A percentile compares a stretch with the other conserved stretches of the same genome.
phyloP scores from a whole-genome alignment of 1,139 yeast species.

The Williopsis jadinii region DNA sequence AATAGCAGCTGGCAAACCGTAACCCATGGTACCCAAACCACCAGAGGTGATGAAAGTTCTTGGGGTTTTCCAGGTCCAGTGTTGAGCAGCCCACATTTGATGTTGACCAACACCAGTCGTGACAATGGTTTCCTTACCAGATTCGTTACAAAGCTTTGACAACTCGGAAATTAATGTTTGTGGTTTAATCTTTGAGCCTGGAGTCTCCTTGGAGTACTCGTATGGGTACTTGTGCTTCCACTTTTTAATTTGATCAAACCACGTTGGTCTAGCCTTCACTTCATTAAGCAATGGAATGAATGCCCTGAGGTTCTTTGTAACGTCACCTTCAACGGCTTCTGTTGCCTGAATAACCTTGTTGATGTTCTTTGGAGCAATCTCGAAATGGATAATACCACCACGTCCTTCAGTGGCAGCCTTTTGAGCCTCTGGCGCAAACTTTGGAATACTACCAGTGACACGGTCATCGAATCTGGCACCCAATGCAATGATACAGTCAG shows the following conservation, averaged over 20 bases:
- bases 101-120: slow-evolving; percentile 99
- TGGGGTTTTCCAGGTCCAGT: slow-evolving; percentile 87
- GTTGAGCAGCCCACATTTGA: slow-evolving; percentile 99
- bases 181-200: slow-evolving; percentile 82
- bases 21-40: slow-evolving; percentile 99
- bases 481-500: slow-evolving; percentile 87
- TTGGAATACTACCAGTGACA: slow-evolving; percentile 80
- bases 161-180: slow-evolving; percentile 83
- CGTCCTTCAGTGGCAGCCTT: slow-evolving; percentile 80
- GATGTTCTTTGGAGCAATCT: slow-evolving; percentile 91
- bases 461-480: slow-evolving; percentile 99
- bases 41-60: slow-evolving; percentile 94
- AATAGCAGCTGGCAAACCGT: slow-evolving; percentile 93
- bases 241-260: slow-evolving; percentile 66
- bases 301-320: slow-evolving; percentile 63
- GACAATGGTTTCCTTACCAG: slow-evolving; percentile 70
- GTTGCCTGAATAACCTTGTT: slow-evolving; percentile 97
- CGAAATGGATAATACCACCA: slow-evolving; percentile 96
- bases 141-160: slow-evolving; percentile 58
- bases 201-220: slow-evolving; percentile 67
- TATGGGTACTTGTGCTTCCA: slow-evolving; percentile 91
- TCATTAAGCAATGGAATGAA: slow-evolving; percentile 64
- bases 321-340: slow-evolving; percentile 96
- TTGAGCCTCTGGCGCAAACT: slow-evolving; percentile 92
- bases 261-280: slow-evolving; percentile 62